Evolutionary conservation across 345 rosid species (phyloP), one percentile per base, ranked within the genome.

Genomic region (Orychophragmus violaceus): DNA sequence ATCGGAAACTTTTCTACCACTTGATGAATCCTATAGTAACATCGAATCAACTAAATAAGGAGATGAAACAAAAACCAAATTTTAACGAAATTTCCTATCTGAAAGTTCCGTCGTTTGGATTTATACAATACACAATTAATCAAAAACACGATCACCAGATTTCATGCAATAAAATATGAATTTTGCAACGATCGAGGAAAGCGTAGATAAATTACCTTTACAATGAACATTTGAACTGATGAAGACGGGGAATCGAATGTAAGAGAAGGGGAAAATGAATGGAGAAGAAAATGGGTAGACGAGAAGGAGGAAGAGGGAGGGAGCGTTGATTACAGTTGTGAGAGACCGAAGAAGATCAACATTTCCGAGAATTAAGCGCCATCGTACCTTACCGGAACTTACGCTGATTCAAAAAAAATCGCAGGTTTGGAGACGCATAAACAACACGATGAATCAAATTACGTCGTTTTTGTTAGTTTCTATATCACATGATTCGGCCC

Each of bases 301-400:
- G 63, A 74, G 51, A 21, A 52, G 28, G 77, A 68, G 75, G 32
- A 68, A 71, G 39, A 51, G 33, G 17, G 22, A 8, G 28, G 59
- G 29, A 33, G 24, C 10, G 37, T 8, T 54, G 71, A 19, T 66
- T 55, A 44, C 24, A 66, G 6, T 55, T 42, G 28, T 3, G 29
- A 49, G 70, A 35, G 58, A 33, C 2, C 29, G 44, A 32, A 16
- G 49, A 62, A 76, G 66, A 71, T 69, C 66, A 72, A 74, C 80
- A 67, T 78, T 69, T 70, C 82, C 84, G 85, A 74, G 49, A 78
- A 78, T 76, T 80, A 75, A 76, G 88, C 84, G 73, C 71, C 81
- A 76, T 74, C 78, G 63, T 60, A 69, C 51, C 56, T 69, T 69
- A 69, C 73, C 49, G 65, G 21, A 33, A 36, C 65, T 66, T 55